Base-by-base conservation (phyloP, 495 filamentous ascomycete genomes). In the Penicillium odoratum region DNA sequence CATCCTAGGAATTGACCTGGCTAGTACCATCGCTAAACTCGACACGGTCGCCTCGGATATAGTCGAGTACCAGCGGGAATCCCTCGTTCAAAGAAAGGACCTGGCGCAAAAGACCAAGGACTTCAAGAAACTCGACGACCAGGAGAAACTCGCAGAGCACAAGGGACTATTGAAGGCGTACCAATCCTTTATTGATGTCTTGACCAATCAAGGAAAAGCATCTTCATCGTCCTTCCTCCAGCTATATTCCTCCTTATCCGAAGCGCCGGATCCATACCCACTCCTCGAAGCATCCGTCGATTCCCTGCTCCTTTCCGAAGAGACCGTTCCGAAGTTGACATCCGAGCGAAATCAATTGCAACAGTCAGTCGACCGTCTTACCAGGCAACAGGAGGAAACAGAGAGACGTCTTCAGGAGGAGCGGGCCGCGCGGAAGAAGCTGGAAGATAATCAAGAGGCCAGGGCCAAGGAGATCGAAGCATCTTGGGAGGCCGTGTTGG, bases 51-150 rank as follows among this genome's bases (percentile, higher is more conserved):
- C 94, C 6, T 92, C 91, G 4, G 95, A 99, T 64, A 92, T 99
- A 48, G 91, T 98, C 43, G 77, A 88, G 42, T 88, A 91, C 66
- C 94, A 99, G 67, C 85, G 92, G 60, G 95, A 97, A 72, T 86
- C 92, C 18, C 86, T 97, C 9, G 86, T 96, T 13, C 93, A 97
- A 68, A 84, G 94, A 47, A 99, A 99, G 67, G 94, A 99, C 52
- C 81, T 99, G 16, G 94, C 94, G 15, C 93, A 97, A 72, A 98
- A 97, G 78, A 99, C 94, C 3, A 99, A 98, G 69, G 94, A 98
- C 69, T 99, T 96, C 64, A 78, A 92, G 60, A 99, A 97, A 71
- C 82, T 96, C 3, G 94, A 98, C 54, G 95, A 99, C 77, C 81
- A 90, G 10, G 85, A 83, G 38, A 98, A 97, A 72, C 78, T 97